phyloP scores from a whole-genome alignment of 305 asterid species.

The Nicotiana rustica region DNA sequence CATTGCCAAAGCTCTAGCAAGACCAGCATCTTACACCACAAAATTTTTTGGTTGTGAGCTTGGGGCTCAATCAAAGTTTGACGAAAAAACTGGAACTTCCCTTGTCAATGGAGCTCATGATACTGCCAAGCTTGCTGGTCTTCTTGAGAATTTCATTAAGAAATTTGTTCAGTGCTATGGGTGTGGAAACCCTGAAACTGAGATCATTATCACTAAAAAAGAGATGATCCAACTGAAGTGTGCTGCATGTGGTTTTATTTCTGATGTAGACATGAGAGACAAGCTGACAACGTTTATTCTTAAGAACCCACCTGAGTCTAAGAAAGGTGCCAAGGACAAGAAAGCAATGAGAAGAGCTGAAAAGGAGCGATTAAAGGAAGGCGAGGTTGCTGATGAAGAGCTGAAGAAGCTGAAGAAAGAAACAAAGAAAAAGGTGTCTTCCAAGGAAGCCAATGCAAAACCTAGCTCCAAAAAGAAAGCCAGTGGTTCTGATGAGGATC shows the following conservation, averaged over 20 bases:
- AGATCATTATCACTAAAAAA: constrained; percentile 47
- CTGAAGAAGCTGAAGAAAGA: constrained; percentile 51
- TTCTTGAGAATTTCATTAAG: constrained; percentile 53
- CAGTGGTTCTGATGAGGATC: constrained; percentile 51
- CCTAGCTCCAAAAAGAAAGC: constrained; percentile 45
- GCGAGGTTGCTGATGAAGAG: constrained; percentile 56
- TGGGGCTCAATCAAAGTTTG: constrained; percentile 60
- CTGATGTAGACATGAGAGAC: constrained; percentile 59
- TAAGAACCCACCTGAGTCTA: constrained; percentile 53
- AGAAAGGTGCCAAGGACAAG: constrained; percentile 54
- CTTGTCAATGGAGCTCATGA: constrained; percentile 58
- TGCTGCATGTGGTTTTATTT: constrained; percentile 55
- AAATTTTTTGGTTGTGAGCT: constrained; percentile 55
- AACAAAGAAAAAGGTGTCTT: constrained; percentile 47
- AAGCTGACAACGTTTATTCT: constrained; percentile 52
- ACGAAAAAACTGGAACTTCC: constrained; percentile 56
- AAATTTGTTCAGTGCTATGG: constrained; percentile 59
- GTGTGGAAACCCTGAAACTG: constrained; percentile 53
- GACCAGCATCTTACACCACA: constrained; percentile 57
- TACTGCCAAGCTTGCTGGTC: constrained; percentile 54
- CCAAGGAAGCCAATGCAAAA: constrained; percentile 42
- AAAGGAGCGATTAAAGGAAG: constrained; percentile 54
- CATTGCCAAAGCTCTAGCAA: constrained; percentile 55
- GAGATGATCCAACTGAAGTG: constrained; percentile 56
- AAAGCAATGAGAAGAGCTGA: constrained; percentile 53